Evolutionary conservation across 2,329 filamentous ascomycete species (phyloP).

Genomic region (Paracoccidioides lutzii): DNA sequence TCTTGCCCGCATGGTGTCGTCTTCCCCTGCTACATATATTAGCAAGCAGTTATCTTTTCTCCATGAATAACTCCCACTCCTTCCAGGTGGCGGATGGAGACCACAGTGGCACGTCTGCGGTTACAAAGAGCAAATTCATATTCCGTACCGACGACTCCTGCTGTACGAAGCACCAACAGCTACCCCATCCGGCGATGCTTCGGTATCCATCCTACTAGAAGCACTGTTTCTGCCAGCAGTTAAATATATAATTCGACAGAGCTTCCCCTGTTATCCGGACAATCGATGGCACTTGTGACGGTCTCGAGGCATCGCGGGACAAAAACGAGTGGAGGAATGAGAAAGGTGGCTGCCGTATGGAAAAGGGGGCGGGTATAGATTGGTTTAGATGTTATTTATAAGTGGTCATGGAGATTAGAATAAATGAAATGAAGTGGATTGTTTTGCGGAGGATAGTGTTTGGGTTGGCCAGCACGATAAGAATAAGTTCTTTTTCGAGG

Average conservation of each 20-base stretch:
- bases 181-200: constrained; percentile 18
- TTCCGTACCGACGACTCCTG: constrained; percentile 21
- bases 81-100: not conserved
- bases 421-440: not conserved
- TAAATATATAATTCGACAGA: too few species aligned
- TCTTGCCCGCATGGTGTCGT: constrained; percentile 43
- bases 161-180: constrained; percentile 15
- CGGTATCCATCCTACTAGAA: constrained; percentile 20
- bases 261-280: not conserved
- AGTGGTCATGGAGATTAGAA: not conserved
- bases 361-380: too few species aligned
- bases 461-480: too few species aligned
- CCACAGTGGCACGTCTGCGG: not conserved
- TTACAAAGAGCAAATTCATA: not conserved
- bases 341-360: not conserved
- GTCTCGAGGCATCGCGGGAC: constrained; percentile 1
- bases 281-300: not conserved
- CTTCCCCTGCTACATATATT: constrained; percentile 11
- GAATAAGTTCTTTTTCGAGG: not conserved
- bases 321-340: not conserved
- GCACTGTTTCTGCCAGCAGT: not conserved
- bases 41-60: not conserved
- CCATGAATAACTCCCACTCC: not conserved
- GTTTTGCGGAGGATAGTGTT: too few species aligned
- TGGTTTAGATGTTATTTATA: too few species aligned